Conservation (phyloP, 1,139 yeast species). For the Kodamaea ohmeri region DNA sequence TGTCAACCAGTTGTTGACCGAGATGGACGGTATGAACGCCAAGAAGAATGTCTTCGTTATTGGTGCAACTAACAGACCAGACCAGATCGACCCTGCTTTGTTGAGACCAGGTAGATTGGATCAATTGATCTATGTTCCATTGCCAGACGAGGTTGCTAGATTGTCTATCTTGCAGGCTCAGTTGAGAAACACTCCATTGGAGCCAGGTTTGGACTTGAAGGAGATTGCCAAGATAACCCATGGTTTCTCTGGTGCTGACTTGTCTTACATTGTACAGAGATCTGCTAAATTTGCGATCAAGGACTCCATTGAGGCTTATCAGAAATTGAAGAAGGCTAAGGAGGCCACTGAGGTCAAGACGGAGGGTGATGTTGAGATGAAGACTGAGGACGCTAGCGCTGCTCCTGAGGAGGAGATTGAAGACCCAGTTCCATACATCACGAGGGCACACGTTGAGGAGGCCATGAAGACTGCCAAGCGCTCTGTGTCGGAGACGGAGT, state of each 20-base stretch:
- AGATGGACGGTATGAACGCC: conserved; percentile 99
- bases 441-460: conserved; percentile 92
- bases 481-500: conserved; percentile 94
- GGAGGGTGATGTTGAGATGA: conserved; percentile 44
- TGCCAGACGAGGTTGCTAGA: conserved; percentile 95
- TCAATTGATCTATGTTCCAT: conserved; percentile 96
- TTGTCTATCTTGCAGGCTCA: conserved; percentile 91
- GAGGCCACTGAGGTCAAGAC: conserved; percentile 39
- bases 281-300: conserved; percentile 98
- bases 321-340: conserved; percentile 52
- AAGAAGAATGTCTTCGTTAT: conserved; percentile 97
- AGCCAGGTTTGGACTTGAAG: conserved; percentile 86
- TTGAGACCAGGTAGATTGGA: conserved; percentile 99
- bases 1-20: conserved; percentile 95
- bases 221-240: conserved; percentile 91
- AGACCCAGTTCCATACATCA: conserved; percentile 94
- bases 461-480: conserved; percentile 99
- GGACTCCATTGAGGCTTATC: conserved; percentile 90
- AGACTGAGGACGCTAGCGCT: conserved; percentile 23
- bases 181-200: conserved; percentile 96
- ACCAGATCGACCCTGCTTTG: conserved; percentile 97
- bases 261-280: conserved; percentile 95
- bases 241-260: conserved; percentile 99
- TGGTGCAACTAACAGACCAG: conserved; percentile 99
- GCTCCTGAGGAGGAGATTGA: conserved; percentile 52